Evolutionary conservation across 169 alveolate genomes (phyloP).

Genomic region (Plasmodium fragile): DNA sequence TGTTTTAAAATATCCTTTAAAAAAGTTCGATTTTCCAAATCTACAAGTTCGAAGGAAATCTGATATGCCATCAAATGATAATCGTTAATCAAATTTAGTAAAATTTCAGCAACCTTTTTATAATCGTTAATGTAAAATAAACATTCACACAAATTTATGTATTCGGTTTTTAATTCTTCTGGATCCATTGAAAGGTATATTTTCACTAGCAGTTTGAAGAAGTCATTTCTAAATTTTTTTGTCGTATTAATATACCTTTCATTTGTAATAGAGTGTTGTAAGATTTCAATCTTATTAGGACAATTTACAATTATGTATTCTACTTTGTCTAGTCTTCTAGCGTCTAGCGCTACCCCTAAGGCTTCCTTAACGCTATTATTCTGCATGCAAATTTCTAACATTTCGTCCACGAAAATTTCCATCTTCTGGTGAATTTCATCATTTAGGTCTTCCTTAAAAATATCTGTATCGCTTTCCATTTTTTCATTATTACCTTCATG

Average conservation of each 20-base stretch:
- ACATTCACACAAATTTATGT: conserved; percentile 87
- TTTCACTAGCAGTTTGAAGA: conserved; percentile 38
- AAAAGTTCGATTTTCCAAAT: conserved; percentile 93
- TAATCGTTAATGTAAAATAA: conserved; percentile 90
- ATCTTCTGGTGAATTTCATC: conserved; percentile 86
- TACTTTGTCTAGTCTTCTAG: conserved; percentile 93
- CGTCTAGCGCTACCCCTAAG: conserved; percentile 96
- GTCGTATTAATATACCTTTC: conserved; percentile 60
- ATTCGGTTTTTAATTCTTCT: conserved; percentile 80
- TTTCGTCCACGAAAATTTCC: conserved; percentile 90
- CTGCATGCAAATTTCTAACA: conserved; percentile 91
- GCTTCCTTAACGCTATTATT: conserved; percentile 92
- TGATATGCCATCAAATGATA: conserved; percentile 92
- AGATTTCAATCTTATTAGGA: conserved; percentile 61
- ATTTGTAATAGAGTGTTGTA: conserved; percentile 53
- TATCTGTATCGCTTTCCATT: conserved; percentile 4
- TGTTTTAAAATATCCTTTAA: conserved; percentile 81
- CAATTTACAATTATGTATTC: conserved; percentile 85
- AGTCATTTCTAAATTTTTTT: conserved; percentile 58
- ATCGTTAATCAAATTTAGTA: conserved; percentile 82
- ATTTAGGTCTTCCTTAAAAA: conserved; percentile 60
- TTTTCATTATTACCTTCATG: not conserved
- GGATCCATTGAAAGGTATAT: conserved; percentile 34
- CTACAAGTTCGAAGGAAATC: conserved; percentile 94
- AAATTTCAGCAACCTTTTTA: conserved; percentile 90